These are phyloP conservation scores for Mrakia frigida DNA, from an alignment of 768 basidiomycete genomes.

Conservation along the genomic window DNA sequence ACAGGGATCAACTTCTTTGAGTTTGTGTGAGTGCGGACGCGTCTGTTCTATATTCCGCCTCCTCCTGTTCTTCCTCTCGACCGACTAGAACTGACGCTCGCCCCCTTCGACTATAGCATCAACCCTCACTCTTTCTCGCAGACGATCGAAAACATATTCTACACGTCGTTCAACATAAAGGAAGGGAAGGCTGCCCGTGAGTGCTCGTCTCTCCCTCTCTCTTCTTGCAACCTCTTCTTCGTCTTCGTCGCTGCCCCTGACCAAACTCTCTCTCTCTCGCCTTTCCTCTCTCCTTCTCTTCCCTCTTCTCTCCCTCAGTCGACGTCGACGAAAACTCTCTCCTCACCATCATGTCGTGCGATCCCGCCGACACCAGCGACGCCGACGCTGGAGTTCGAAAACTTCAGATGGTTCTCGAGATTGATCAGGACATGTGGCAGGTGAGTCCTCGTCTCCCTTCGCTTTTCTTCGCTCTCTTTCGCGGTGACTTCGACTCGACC, in stretches of 20 bases:
- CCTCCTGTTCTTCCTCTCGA: neutral
- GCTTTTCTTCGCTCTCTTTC: neutral
- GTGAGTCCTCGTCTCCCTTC: constrained; percentile 47
- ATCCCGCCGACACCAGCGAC: constrained; percentile 60
- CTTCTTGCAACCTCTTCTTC: constrained; percentile 27
- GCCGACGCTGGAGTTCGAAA: constrained; percentile 61
- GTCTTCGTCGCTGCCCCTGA: neutral
- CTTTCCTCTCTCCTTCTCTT: neutral
- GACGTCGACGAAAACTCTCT: constrained; percentile 64
- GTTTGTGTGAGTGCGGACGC: constrained; percentile 51
- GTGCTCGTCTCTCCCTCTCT: neutral
- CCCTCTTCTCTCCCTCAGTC: constrained; percentile 45
- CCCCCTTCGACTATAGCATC: constrained; percentile 42
- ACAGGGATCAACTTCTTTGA: constrained; percentile 66
- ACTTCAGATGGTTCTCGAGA: constrained; percentile 82
- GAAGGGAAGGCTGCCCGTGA: constrained; percentile 54
- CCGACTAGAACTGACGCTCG: neutral
- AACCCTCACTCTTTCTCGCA: constrained; percentile 89
- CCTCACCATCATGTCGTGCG: constrained; percentile 55
- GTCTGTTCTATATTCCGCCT: neutral
- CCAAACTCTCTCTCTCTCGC: neutral
- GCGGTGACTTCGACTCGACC: neutral
- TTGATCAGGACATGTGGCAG: constrained; percentile 85
- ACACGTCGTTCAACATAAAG: constrained; percentile 84
- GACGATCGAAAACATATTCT: constrained; percentile 94